A percentile compares a stretch with the other conserved stretches of the same genome.
These are phyloP conservation scores for Myxozyma geophila DNA, from an alignment of 805 yeast genomes.

Conservation along the genomic window DNA sequence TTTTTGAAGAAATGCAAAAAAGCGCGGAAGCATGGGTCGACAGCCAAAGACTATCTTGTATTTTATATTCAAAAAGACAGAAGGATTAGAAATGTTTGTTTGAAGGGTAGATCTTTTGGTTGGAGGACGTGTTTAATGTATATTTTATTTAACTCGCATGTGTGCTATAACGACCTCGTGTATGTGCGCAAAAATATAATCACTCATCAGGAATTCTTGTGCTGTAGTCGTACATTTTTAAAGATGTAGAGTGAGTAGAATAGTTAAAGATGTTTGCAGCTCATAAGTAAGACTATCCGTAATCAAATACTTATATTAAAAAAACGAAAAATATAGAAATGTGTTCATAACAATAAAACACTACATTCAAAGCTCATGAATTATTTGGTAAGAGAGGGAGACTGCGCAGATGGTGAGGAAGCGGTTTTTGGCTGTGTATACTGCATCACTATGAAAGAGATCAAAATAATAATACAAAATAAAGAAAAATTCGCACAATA, in stretches of 20 bases:
- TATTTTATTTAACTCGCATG: conserved; percentile 12
- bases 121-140: conserved; percentile 1
- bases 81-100: background rate
- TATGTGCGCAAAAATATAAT: conserved; percentile 7
- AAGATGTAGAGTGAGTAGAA: background rate
- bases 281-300: too few species aligned
- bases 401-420: too few species aligned
- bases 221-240: too few species aligned
- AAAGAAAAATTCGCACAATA: background rate
- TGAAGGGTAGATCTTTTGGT: background rate
- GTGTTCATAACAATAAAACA: too few species aligned
- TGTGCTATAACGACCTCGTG: conserved; percentile 7
- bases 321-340: too few species aligned
- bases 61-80: background rate
- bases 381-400: too few species aligned
- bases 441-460: background rate
- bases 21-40: background rate
- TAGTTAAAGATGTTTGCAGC: background rate
- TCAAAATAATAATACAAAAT: too few species aligned
- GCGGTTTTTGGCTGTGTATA: background rate
- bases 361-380: background rate
- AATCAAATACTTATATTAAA: too few species aligned
- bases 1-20: conserved; percentile 2
- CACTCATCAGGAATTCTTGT: background rate
- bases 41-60: background rate